Conservation (phyloP, 2,329 filamentous ascomycete species). For the Penicillium sp. region DNA sequence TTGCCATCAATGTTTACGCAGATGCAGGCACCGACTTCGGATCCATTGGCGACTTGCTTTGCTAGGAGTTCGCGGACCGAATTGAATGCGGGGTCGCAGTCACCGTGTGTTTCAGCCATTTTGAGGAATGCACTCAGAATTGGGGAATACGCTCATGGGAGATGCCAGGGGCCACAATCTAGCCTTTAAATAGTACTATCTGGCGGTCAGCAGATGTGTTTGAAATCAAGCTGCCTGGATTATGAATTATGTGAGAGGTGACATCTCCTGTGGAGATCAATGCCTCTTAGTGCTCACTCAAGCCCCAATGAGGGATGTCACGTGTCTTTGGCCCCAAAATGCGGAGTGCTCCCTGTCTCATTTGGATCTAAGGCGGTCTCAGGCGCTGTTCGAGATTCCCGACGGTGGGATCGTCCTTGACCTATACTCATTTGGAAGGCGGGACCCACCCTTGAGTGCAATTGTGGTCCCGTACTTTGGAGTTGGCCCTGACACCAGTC, state of each 20-base stretch:
- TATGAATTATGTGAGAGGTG: not conserved
- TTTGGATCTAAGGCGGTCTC: not conserved
- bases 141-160: not conserved
- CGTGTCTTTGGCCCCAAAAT: not conserved
- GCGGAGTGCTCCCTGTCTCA: not conserved
- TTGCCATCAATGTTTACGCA: constrained; percentile 46
- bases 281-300: no score
- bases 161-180: not conserved
- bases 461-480: not conserved
- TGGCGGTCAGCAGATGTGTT: not conserved
- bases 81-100: constrained; percentile 38
- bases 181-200: not conserved
- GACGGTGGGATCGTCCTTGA: not conserved
- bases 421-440: not conserved
- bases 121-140: not conserved
- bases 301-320: not conserved
- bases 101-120: constrained; percentile 35
- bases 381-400: not conserved
- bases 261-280: not conserved
- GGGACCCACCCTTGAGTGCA: not conserved
- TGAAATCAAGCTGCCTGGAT: not conserved
- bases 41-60: constrained; percentile 34
- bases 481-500: no score
- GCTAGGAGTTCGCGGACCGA: constrained; percentile 36
- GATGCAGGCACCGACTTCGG: constrained; percentile 49